Evolutionary conservation across 2,329 filamentous ascomycete species (phyloP).

Genomic region (Nigrograna mackinnonii): DNA sequence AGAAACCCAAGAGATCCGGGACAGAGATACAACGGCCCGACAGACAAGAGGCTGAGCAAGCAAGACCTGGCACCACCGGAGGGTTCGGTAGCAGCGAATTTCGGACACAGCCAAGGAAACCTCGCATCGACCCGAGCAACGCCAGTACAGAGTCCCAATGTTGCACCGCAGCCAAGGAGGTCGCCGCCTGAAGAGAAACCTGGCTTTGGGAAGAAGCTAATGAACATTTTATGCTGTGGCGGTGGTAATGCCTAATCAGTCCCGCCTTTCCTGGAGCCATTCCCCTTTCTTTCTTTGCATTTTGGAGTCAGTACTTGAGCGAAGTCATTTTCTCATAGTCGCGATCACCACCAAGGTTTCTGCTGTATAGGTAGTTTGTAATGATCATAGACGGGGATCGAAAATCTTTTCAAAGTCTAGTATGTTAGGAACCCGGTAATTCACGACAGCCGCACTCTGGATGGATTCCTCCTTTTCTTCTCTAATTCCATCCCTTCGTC

Average conservation of each 20-base stretch:
- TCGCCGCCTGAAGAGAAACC: slow-evolving; percentile 70
- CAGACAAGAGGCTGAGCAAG: slow-evolving; percentile 69
- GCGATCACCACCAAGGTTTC: slow-evolving; percentile 30
- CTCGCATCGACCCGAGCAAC: slow-evolving; percentile 66
- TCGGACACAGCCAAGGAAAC: slow-evolving; percentile 93
- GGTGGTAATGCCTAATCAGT: slow-evolving; percentile 27
- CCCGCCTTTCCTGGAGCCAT: slow-evolving; percentile 5
- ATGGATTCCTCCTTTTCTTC: slow-evolving; percentile 29
- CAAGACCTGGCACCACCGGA: slow-evolving; percentile 78
- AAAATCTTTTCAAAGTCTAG: slow-evolving; percentile 33
- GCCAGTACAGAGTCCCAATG: slow-evolving; percentile 38
- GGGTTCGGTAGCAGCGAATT: slow-evolving; percentile 92
- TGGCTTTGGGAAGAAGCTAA: slow-evolving; percentile 88
- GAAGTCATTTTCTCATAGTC: slow-evolving; percentile 18
- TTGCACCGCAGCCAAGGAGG: slow-evolving; percentile 59
- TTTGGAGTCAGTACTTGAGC: slow-evolving; percentile 38
- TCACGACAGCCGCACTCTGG: slow-evolving; percentile 29
- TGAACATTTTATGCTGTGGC: slow-evolving; percentile 88
- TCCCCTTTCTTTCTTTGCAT: slow-evolving; percentile 33
- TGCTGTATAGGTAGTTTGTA: slow-evolving; percentile 46
- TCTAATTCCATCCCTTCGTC: slow-evolving; percentile 18
- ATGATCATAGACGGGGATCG: slow-evolving; percentile 44
- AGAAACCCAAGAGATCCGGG: slow-evolving; percentile 37
- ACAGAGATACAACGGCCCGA: slow-evolving; percentile 18
- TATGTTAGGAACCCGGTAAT: slow-evolving; percentile 39